Conservation (phyloP, 495 filamentous ascomycete species). For the Trichocladium uniseriatum region DNA sequence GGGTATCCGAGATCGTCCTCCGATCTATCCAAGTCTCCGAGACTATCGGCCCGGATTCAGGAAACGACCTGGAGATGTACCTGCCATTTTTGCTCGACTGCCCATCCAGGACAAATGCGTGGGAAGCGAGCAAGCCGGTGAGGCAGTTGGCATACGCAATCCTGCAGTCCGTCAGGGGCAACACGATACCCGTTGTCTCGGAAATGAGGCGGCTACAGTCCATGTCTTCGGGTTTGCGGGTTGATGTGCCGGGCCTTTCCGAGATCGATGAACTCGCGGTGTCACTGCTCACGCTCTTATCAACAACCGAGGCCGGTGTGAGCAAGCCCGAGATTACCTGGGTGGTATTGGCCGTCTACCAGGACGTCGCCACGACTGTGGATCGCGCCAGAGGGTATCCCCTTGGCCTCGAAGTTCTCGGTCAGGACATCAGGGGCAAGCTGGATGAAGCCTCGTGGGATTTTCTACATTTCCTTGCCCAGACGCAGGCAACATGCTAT, state of each 20-base stretch:
- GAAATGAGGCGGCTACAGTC: conserved; percentile 27
- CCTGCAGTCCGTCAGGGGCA: conserved; percentile 33
- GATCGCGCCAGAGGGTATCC: conserved; percentile 21
- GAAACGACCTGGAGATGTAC: conserved; percentile 38
- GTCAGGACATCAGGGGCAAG: conserved; percentile 11
- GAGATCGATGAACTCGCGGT: conserved; percentile 2
- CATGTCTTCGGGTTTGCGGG: conserved; percentile 12
- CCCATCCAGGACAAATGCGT: conserved; percentile 50
- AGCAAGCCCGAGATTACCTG: conserved; percentile 19
- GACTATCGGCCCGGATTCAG: neutral
- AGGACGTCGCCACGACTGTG: conserved; percentile 34
- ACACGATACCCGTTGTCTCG: conserved; percentile 7
- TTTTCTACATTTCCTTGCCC: conserved; percentile 53
- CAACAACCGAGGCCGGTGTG: neutral
- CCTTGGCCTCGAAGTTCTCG: conserved; percentile 21
- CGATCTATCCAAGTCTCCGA: conserved; percentile 19
- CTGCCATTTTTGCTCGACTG: conserved; percentile 52
- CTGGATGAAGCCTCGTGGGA: conserved; percentile 42
- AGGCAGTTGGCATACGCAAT: conserved; percentile 52
- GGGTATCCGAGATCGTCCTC: conserved; percentile 40
- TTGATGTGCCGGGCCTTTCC: conserved; percentile 5
- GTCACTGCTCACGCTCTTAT: conserved; percentile 8
- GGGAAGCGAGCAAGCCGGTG: conserved; percentile 46
- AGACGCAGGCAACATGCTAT: conserved; percentile 54
- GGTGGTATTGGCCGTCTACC: conserved; percentile 33